Evolutionary conservation across 2,329 filamentous ascomycete species (phyloP).

Genomic region (Diaporthe sp.): DNA sequence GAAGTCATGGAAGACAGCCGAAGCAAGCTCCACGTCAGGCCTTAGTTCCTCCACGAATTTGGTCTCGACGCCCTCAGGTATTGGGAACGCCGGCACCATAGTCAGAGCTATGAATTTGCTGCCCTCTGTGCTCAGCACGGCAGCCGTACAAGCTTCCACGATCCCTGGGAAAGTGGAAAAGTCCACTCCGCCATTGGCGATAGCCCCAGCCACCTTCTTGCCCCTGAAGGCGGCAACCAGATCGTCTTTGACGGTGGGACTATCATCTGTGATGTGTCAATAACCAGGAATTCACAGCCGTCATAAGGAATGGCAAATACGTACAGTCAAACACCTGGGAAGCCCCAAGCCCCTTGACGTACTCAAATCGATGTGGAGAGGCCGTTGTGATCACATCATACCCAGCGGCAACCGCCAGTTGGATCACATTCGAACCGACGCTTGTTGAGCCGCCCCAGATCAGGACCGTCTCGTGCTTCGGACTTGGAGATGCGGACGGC

Average conservation of each 20-base stretch:
- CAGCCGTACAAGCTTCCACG: slow-evolving; percentile 35
- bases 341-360: slow-evolving; percentile 45
- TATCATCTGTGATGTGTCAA: slow-evolving; percentile 41
- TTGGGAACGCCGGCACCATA: slow-evolving; percentile 48
- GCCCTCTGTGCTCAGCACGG: slow-evolving; percentile 45
- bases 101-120: slow-evolving; percentile 47
- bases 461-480: slow-evolving; percentile 51
- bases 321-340: slow-evolving; percentile 43
- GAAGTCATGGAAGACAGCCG: slow-evolving; percentile 55
- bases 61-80: slow-evolving; percentile 47
- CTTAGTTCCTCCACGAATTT: slow-evolving; percentile 48
- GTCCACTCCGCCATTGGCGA: slow-evolving; percentile 48
- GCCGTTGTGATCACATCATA: slow-evolving; percentile 59
- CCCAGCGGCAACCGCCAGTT: slow-evolving; percentile 58
- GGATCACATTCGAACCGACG: slow-evolving; percentile 60
- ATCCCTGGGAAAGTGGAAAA: slow-evolving; percentile 48
- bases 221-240: slow-evolving; percentile 49
- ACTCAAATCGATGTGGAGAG: slow-evolving; percentile 55
- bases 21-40: slow-evolving; percentile 48
- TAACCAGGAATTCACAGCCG: background rate
- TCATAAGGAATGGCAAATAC: background rate
- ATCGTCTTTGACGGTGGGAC: slow-evolving; percentile 45
- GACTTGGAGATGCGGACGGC: slow-evolving; percentile 37
- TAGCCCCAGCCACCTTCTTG: slow-evolving; percentile 50
- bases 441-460: slow-evolving; percentile 64